phyloP scores from a whole-genome alignment of 768 basidiomycete species.

The Ephemerocybe angulata region DNA sequence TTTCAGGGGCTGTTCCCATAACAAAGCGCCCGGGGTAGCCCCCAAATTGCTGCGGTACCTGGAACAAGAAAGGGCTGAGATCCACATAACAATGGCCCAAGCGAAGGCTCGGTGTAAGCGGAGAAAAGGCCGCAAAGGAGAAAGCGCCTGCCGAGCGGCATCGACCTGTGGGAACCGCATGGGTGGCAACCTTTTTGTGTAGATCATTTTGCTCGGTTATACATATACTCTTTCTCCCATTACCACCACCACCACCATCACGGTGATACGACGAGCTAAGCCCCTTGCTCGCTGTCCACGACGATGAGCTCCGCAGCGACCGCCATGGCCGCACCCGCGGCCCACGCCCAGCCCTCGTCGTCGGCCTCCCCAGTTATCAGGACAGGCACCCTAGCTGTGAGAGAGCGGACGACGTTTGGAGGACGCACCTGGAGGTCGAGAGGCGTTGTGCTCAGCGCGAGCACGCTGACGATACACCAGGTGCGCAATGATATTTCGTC shows the following conservation, averaged over 20 bases:
- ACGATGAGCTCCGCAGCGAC: not conserved
- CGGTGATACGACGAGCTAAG: not conserved
- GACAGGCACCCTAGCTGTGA: slow-evolving; percentile 7
- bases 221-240: slow-evolving; percentile 34
- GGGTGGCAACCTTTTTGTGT: slow-evolving; percentile 28
- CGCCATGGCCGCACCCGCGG: not conserved
- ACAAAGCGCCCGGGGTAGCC: too few relatives aligned
- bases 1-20: too few relatives aligned
- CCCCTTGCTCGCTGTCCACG: not conserved
- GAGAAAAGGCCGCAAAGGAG: too few relatives aligned
- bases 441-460: slow-evolving; percentile 7
- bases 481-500: not conserved
- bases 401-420: slow-evolving; percentile 10
- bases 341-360: slow-evolving; percentile 7
- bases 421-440: slow-evolving; percentile 9
- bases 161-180: slow-evolving; percentile 51
- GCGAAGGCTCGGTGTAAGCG: too few relatives aligned
- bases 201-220: slow-evolving; percentile 21
- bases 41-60: too few relatives aligned
- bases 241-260: slow-evolving; percentile 57
- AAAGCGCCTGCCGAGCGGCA: too few relatives aligned
- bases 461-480: slow-evolving; percentile 6
- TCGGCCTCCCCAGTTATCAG: slow-evolving; percentile 4
- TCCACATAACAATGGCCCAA: too few relatives aligned
- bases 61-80: too few relatives aligned